A percentile compares a stretch with the other conserved stretches of the same genome.
These are phyloP conservation scores for Ophiostoma novo-ulmi DNA, from an alignment of 2,329 filamentous ascomycete species.

Conservation along the genomic window DNA sequence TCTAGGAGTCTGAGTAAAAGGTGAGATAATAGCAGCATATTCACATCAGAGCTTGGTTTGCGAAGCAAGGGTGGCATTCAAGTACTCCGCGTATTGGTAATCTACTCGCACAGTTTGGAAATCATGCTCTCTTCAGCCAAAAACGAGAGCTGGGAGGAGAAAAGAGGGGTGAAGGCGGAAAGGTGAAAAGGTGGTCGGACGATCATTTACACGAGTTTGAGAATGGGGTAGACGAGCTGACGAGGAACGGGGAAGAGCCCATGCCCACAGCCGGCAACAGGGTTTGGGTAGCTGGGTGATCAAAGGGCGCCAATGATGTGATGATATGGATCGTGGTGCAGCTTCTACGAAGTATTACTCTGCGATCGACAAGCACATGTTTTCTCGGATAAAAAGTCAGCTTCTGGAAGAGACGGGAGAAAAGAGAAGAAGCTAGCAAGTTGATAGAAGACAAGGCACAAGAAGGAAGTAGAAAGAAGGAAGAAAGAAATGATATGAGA, in stretches of 20 bases:
- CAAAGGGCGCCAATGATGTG: background rate
- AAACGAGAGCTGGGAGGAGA: background rate
- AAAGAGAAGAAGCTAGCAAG: background rate
- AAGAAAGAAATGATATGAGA: background rate
- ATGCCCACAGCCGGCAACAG: background rate
- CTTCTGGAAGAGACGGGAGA: background rate
- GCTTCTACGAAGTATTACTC: background rate
- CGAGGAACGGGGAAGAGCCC: background rate
- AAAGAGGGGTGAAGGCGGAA: background rate
- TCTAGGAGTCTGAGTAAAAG: background rate
- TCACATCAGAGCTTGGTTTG: background rate
- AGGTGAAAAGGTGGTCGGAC: background rate
- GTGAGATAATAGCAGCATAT: background rate
- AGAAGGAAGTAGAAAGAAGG: background rate
- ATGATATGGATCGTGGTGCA: background rate
- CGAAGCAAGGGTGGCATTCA: background rate
- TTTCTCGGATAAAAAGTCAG: background rate
- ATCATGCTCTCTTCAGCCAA: too few relatives aligned
- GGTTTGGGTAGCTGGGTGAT: too few relatives aligned
- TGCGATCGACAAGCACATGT: background rate
- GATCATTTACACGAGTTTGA: background rate
- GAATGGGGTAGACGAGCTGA: background rate
- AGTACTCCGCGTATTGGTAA: too few relatives aligned
- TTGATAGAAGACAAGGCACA: background rate
- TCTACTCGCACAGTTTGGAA: too few relatives aligned